Base-by-base conservation (phyloP, 2,329 filamentous ascomycete genomes). In the Cephalotrichum gorgonifer region DNA sequence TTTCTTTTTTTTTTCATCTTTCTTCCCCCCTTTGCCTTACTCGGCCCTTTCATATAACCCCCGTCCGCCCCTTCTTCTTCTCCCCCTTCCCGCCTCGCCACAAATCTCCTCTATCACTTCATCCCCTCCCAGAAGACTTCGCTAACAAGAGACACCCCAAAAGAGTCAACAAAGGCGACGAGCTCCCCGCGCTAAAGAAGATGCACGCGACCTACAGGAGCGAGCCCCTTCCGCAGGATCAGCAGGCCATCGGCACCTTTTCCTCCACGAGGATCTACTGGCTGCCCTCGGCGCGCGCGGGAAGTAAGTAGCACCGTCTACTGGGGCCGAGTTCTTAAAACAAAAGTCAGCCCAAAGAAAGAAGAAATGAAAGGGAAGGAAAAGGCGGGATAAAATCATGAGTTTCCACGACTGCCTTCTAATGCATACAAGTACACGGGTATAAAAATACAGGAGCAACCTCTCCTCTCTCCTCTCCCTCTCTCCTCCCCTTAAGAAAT, bases 181-280 rank as follows among this genome's bases (percentile, higher is more conserved):
- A 64, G 17, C 63, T 64, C 55, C 52, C 53, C 14, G 56, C 56
- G 46, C 60, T 70, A 52, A 59, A 58, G 43, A 57, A 62, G 6
- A 57, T 71, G 44, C 59, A 69, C 41, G 50, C 46, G 4, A 52
- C 51, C 1, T 69, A 62, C 44, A 54, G 57, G 22, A 59, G 60
- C 42, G 58, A 58, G 22, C 46, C 51, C 0, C 71, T 72, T 49
- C 69, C 69, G 0, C 60, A 66, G 11, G 67, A 71, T 15, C 60
- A 66, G 9, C 66, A 71, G n/a, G 52, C 57, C 1, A 59, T 56
- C 4, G 60, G 59, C 6, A 64, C 63, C 2, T 73, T 73, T 48
- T 68, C 64, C 0, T 66, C 61, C 50, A 72, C 69, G 0, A 57
- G 54, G 17, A 62, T 72, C 7, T 70, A 72, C 49, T 71, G 69